Evolutionary conservation across 2,329 filamentous ascomycete species (phyloP), one percentile per base, ranked within the genome.

Genomic region (Ceratocystis lukuohia): DNA sequence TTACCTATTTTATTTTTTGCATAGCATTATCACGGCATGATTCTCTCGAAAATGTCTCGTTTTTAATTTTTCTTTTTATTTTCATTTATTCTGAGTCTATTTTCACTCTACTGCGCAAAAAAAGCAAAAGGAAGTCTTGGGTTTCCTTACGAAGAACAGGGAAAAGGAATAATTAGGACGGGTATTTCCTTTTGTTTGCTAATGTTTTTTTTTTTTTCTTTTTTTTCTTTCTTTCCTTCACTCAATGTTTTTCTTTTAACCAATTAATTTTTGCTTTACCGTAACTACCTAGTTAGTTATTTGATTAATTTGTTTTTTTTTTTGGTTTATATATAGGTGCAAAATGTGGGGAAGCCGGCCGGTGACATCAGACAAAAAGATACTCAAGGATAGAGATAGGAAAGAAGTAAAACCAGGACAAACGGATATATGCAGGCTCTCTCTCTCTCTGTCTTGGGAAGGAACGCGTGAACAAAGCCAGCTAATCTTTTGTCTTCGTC

Each of bases 401-500:
- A 50, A n/a, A 50, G 5, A 50, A 10, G 45, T 20, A n/a, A 50
- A 50, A 25, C 20, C 37, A 12, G 37, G 37, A 41, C 37, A 41
- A 41, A 10, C 37, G 12, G 37, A 41, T 41, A 41, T 41, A 5
- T 41, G 37, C 37, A 12, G 37, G 10, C 10, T 41, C 12, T 41
- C 10, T 22, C 22, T 12, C 20, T 12, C 10, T 41, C 12, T 41
- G 10, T 12, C 10, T 41, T 41, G 62, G 25, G 44, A 45, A 62
- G 8, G 59, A 68, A 65, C 67, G n/a, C 45, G 63, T 53, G 62
- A 68, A 53, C 22, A 48, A 30, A 50, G n/a, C 48, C 48, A 12
- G n/a, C 5, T 53, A 8, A 25, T 25, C 48, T 20, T 25, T 20
- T 7, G 48, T 8, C 22, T 20, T n/a, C n/a, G n/a, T 53, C 48